Evolutionary conservation across 2,329 filamentous ascomycete genomes (phyloP).

Genomic region (Pyricularia pennisetigena): DNA sequence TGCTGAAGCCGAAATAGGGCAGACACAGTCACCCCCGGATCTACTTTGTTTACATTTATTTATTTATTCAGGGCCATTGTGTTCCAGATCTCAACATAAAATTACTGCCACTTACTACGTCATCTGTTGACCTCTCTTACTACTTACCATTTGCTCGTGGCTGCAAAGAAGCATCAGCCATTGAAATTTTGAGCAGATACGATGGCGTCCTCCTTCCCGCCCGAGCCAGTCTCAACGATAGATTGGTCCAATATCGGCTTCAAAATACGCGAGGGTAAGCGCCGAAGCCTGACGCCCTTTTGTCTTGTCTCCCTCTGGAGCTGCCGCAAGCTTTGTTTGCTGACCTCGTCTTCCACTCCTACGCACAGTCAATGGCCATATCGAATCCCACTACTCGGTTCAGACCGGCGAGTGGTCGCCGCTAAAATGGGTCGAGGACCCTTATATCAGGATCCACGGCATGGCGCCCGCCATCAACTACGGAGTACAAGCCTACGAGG

Average conservation of each 20-base stretch:
- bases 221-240: slow-evolving; percentile 69
- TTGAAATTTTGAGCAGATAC: not conserved
- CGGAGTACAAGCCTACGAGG: slow-evolving; percentile 94
- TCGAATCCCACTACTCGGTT: slow-evolving; percentile 75
- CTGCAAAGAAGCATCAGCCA: not conserved
- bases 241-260: slow-evolving; percentile 95
- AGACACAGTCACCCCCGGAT: no score
- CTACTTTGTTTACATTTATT: no score
- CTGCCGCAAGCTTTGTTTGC: not conserved
- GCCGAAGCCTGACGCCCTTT: not conserved
- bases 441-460: slow-evolving; percentile 81
- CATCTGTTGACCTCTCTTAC: not conserved
- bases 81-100: not conserved
- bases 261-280: slow-evolving; percentile 74
- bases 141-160: not conserved
- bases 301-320: not conserved
- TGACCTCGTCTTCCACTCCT: not conserved
- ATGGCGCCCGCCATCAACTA: slow-evolving; percentile 96
- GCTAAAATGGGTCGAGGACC: slow-evolving; percentile 71
- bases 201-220: slow-evolving; percentile 46
- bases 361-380: slow-evolving; percentile 77
- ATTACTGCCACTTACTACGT: not conserved
- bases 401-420: slow-evolving; percentile 67
- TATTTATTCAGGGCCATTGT: not conserved
- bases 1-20: no score